Base-by-base conservation (phyloP, 2,329 filamentous ascomycete species). In the Ophiostoma pallidulum region DNA sequence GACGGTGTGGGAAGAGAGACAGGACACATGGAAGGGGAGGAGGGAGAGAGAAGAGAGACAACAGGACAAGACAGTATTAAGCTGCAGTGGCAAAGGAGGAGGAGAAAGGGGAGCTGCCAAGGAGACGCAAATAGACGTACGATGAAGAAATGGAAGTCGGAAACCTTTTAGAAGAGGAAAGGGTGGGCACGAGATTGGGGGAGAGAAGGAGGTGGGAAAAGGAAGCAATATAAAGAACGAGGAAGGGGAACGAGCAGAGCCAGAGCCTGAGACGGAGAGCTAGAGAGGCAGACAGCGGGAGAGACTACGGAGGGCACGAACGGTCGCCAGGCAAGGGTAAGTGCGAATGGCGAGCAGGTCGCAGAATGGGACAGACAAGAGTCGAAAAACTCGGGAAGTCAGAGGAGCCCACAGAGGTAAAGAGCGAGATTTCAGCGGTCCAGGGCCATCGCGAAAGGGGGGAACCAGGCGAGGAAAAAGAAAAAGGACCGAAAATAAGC, bases 181-280 rank as follows among this genome's bases (percentile, higher is more conserved):
- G 24, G 39, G 45, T 16, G 45, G 19, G 45, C 19, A 16, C 40
- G 31, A 37, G 39, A 24, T 37, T 20, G 26, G 42, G 33, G 22
- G 24, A 31, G 24, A 33, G 33, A 29, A 45, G 42, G 42, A 28
- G 16, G 46, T 48, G 46, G 46, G 41, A 48, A 37, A 33, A 35
- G 35, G 41, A 48, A 44, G 46, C 35, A 43, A 48, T 48, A 48
- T 48, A 48, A 48, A 48, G 45, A 42, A 41, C 28, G 32, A 47
- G 29, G 22, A 35, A 42, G 28, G 19, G 24, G 14, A 12, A 42
- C 24, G 32, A 13, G 20, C 32, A 16, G 32, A 28, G 24, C n/a
- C n/a, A n/a, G n/a, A n/a, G n/a, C n/a, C n/a, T n/a, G n/a, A n/a
- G n/a, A n/a, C n/a, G n/a, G n/a, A n/a, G n/a, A n/a, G n/a, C n/a